These are phyloP conservation scores for Boletales sp. DNA, from an alignment of 768 basidiomycete genomes.

Conservation along the genomic window DNA sequence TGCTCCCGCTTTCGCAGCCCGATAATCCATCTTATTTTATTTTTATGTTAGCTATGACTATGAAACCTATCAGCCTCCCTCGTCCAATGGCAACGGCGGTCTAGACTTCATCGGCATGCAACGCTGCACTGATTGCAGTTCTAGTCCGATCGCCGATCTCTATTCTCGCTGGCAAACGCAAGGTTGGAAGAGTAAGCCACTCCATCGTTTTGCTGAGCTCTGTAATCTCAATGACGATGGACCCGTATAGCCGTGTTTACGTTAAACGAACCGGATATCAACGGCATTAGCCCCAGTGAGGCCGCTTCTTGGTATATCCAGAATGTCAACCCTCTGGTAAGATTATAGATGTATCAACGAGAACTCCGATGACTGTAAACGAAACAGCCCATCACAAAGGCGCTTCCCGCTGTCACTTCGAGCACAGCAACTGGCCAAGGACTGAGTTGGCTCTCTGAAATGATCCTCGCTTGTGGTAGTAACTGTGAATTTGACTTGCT, in stretches of 20 bases:
- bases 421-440: conserved; percentile 31
- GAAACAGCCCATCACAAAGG: conserved; percentile 18
- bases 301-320: conserved; percentile 37
- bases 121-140: conserved; percentile 34
- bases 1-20: background rate
- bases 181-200: conserved; percentile 29
- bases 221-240: background rate
- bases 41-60: conserved; percentile 31
- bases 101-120: conserved; percentile 40
- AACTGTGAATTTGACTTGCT: conserved; percentile 36
- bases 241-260: conserved; percentile 27
- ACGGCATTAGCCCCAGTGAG: conserved; percentile 22
- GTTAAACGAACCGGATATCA: conserved; percentile 36
- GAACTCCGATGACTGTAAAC: background rate
- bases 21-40: background rate
- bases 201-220: background rate
- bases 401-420: conserved; percentile 36
- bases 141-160: conserved; percentile 33
- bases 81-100: conserved; percentile 34
- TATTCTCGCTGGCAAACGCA: conserved; percentile 30
- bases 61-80: conserved; percentile 34
- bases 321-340: conserved; percentile 35
- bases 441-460: conserved; percentile 32
- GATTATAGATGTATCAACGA: background rate
- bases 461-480: conserved; percentile 34